These are phyloP conservation scores for Globisporangium radiosum DNA, from an alignment of 352 stramenopile species.

Conservation along the genomic window DNA sequence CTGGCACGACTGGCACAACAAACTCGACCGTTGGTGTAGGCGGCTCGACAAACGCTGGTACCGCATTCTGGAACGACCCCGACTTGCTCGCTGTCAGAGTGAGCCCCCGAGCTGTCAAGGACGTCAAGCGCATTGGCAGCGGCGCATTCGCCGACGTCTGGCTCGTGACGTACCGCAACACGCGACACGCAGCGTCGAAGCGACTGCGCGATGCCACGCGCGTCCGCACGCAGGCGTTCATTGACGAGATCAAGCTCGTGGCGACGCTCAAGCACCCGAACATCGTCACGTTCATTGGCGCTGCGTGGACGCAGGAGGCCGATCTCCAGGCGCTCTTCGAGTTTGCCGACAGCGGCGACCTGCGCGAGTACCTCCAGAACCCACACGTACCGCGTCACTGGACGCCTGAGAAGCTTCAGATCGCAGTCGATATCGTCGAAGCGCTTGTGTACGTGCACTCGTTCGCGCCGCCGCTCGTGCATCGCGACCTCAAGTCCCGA, in stretches of 20 bases:
- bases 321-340: no score
- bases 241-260: constrained; percentile 70
- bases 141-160: constrained; percentile 44
- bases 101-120: constrained; percentile 37
- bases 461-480: constrained; percentile 26
- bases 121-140: constrained; percentile 37
- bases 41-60: no score
- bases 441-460: constrained; percentile 66
- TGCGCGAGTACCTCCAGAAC: constrained; percentile 10
- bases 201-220: constrained; percentile 35
- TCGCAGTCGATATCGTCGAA: constrained; percentile 50
- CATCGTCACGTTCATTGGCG: constrained; percentile 60
- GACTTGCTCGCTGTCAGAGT: constrained; percentile 45
- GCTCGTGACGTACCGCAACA: constrained; percentile 35
- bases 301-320: constrained; percentile 32
- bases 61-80: constrained; percentile 46
- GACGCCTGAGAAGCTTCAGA: constrained; percentile 37
- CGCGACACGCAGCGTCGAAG: constrained; percentile 39
- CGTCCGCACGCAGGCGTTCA: constrained; percentile 36
- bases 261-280: constrained; percentile 47
- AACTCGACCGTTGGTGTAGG: no score
- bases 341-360: no score
- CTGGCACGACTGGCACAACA: no score
- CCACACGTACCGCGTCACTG: constrained; percentile 20
- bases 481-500: no score